Base-by-base conservation (phyloP, 345 rosid genomes). In the Microcos paniculata region DNA sequence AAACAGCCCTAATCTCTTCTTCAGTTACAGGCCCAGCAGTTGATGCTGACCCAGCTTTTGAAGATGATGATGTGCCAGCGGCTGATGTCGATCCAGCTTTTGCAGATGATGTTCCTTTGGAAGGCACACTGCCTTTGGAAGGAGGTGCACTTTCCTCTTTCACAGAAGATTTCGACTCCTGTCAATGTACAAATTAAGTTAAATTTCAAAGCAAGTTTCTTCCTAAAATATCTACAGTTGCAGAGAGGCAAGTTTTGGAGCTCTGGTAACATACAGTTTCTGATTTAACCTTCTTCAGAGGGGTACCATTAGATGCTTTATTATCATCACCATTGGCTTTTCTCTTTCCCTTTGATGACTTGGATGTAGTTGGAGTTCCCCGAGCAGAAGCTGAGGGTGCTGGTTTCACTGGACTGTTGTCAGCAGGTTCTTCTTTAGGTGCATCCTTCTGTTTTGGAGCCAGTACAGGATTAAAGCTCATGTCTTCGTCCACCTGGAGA, bases 271-370 rank as follows among this genome's bases (percentile, higher is more conserved):
- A 35, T 90, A 96, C 98, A 80, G 79, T 80, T 85, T 93, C 98
- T n/a, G 89, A 61, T 90, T 96, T 96, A 72, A 82, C 92, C 84
- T 92, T 96, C 91, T 96, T 93, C 24, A 80, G 82, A 76, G 89
- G 82, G 43, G 91, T 82, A 80, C 82, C 87, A 81, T 81, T 85
- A 62, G 97, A 65, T 59, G 88, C 70, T 80, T 92, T 96, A 63
- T 86, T 74, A 76, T 90, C 95, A 73, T 90, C 85, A 23, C 88
- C 97, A 65, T 86, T 88, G 57, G 85, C 75, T 78, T 96, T 96
- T 77, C 99, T 87, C 86, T 96, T 96, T 64, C 91, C 94, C 82
- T 92, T 93, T 6, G 91, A 75, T 43, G 96, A 84, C 87, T 93
- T 95, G 55, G 96, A 87, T 74, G 89, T 59, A 70, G 97, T 81